Evolutionary conservation across 2,329 filamentous ascomycete species (phyloP).

Genomic region (Chalaropsis thielavioides): DNA sequence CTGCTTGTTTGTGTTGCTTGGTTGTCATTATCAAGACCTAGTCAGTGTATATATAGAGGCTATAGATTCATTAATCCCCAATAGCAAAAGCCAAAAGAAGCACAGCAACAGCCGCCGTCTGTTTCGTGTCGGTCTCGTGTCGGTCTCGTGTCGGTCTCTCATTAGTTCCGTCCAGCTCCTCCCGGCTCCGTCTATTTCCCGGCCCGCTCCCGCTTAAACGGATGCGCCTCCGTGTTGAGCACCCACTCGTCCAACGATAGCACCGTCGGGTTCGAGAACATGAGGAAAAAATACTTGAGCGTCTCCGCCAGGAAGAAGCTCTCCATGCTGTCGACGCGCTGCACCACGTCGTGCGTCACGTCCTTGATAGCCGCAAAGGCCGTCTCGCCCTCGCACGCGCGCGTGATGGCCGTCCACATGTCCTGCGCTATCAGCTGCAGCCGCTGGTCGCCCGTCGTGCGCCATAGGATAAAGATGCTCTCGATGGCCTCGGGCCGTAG

Average conservation of each 20-base stretch:
- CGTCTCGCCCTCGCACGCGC: constrained; percentile 44
- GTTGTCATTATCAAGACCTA: background rate
- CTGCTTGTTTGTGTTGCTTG: background rate
- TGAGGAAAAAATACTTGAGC: constrained; percentile 51
- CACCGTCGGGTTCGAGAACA: constrained; percentile 44
- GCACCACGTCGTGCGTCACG: constrained; percentile 29
- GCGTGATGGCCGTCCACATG: constrained; percentile 54
- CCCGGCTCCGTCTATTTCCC: too few species aligned
- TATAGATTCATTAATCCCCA: background rate
- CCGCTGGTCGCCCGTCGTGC: constrained; percentile 50
- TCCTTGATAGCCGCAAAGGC: constrained; percentile 54
- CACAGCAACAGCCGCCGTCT: too few species aligned
- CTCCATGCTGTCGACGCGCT: constrained; percentile 23
- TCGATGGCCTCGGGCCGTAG: constrained; percentile 68
- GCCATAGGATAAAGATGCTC: constrained; percentile 64
- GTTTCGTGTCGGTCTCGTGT: too few species aligned
- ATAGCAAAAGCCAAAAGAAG: background rate
- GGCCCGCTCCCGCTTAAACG: constrained; percentile 27
- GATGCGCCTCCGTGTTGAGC: constrained; percentile 43
- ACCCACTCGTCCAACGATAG: constrained; percentile 49
- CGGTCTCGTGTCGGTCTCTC: background rate
- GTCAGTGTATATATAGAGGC: constrained; percentile 7
- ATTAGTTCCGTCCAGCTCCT: too few species aligned
- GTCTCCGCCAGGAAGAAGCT: constrained; percentile 61
- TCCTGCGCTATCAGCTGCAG: constrained; percentile 58